Conservation (phyloP, 2,329 filamentous ascomycete genomes). For the Penicillium verrucosum region DNA sequence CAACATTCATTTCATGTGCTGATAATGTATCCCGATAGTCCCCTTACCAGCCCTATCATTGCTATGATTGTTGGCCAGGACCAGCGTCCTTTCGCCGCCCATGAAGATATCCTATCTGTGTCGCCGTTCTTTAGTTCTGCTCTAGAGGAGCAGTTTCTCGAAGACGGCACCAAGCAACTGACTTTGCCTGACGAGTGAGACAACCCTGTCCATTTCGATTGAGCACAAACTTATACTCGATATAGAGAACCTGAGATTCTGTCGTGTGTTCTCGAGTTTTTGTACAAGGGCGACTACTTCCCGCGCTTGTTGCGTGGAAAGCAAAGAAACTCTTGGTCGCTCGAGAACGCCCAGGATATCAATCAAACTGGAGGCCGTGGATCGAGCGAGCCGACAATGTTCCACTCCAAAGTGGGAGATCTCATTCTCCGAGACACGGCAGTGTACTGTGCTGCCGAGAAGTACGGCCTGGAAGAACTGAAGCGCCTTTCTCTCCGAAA, state of each 20-base stretch:
- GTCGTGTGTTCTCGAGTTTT: slow-evolving; percentile 89
- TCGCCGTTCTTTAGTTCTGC: slow-evolving; percentile 78
- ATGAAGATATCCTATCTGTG: slow-evolving; percentile 84
- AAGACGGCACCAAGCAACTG: slow-evolving; percentile 69
- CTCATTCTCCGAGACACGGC: slow-evolving; percentile 86
- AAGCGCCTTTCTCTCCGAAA: slow-evolving; percentile 89
- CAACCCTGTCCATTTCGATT: neutral
- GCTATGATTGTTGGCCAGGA: slow-evolving; percentile 81
- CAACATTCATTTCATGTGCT: neutral
- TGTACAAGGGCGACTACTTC: slow-evolving; percentile 96
- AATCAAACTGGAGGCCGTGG: slow-evolving; percentile 57
- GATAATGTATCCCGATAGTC: slow-evolving; percentile 31
- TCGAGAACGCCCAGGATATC: slow-evolving; percentile 67
- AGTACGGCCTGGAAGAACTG: slow-evolving; percentile 87
- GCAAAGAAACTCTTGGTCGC: slow-evolving; percentile 81
- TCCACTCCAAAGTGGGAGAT: slow-evolving; percentile 69
- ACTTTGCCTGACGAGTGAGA: slow-evolving; percentile 63
- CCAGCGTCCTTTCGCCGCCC: slow-evolving; percentile 86
- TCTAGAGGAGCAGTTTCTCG: slow-evolving; percentile 69
- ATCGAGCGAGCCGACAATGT: slow-evolving; percentile 72
- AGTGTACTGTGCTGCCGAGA: slow-evolving; percentile 88
- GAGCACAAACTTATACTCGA: slow-evolving; percentile 1
- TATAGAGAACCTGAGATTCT: slow-evolving; percentile 83
- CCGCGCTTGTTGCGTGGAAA: slow-evolving; percentile 84
- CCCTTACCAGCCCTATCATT: slow-evolving; percentile 70